Percentiles rank a stretch among this genome's conserved stretches.
These are phyloP conservation scores for Tolypocladium paradoxum DNA, from an alignment of 2,329 filamentous ascomycete genomes.

Conservation along the genomic window DNA sequence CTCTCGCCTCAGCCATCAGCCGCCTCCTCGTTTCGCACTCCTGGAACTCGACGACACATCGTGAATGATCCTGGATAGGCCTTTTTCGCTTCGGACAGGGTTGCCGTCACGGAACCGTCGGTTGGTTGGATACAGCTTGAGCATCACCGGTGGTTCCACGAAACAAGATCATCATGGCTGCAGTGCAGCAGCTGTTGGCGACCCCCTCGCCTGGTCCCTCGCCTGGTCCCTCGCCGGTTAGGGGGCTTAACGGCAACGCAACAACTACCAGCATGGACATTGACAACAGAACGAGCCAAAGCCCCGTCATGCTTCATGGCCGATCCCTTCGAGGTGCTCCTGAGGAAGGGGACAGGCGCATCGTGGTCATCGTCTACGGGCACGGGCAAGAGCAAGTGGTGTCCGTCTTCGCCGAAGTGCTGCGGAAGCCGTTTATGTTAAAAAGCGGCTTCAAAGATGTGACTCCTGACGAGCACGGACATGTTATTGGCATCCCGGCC, in stretches of 20 bases:
- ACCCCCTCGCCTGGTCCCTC: slow-evolving; percentile 22
- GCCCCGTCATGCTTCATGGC: slow-evolving; percentile 23
- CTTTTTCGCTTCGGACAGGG: neutral
- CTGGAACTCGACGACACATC: neutral
- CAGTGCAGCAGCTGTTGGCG: slow-evolving; percentile 25
- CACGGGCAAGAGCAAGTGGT: slow-evolving; percentile 64
- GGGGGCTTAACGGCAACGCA: slow-evolving; percentile 12
- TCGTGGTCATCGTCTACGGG: slow-evolving; percentile 58
- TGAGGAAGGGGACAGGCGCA: slow-evolving; percentile 43
- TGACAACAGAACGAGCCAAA: slow-evolving; percentile 23
- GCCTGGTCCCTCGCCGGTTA: slow-evolving; percentile 13
- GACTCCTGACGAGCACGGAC: slow-evolving; percentile 42
- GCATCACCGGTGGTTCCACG: neutral
- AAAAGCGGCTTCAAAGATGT: slow-evolving; percentile 44
- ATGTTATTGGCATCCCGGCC: slow-evolving; percentile 57
- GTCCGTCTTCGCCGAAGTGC: slow-evolving; percentile 63
- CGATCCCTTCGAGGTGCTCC: slow-evolving; percentile 34
- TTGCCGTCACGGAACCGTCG: slow-evolving; percentile 1
- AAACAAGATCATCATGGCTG: slow-evolving; percentile 19
- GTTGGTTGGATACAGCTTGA: neutral
- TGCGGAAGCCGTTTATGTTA: slow-evolving; percentile 61
- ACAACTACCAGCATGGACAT: slow-evolving; percentile 18
- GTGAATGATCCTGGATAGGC: neutral
- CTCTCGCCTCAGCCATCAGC: neutral
- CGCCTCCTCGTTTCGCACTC: neutral